Evolutionary conservation across 2,329 filamentous ascomycete species (phyloP), one percentile per base, ranked within the genome.

Genomic region (Fusarium sp.): DNA sequence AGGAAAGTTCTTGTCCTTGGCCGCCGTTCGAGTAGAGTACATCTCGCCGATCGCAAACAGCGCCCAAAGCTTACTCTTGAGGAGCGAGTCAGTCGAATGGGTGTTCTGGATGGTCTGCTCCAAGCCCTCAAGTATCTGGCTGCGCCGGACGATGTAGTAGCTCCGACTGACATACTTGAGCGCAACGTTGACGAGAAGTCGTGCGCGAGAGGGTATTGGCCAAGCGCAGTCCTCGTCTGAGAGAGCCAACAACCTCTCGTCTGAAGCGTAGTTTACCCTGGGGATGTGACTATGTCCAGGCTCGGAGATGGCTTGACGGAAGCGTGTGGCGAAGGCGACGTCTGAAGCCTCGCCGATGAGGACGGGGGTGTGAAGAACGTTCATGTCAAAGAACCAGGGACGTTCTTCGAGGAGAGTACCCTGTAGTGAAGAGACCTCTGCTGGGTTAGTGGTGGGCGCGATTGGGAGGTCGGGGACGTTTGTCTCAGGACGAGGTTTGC

Each of bases 1-100:
- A 1, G 80, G 80, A 46, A 81, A 80, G 1, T 72, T 65, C 9
- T 68, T 64, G 7, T 73, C 73, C 1, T 73, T 68, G 3, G 75
- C 74, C 3, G 75, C 74, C 1, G 69, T 68, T n/a, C 78, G 70
- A 0, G 75, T 76, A 0, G 80, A 80, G 28, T 80, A 81, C 29
- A 79, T 75, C 54, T 81, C 79, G 0, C 80, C 80, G 6, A 82
- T 72, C 0, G 80, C 80, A 57, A 82, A 80, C 4, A 82, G 40
- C 0, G 77, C 78, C 71, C 77, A 79, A 0, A 82, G 53, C 41
- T 80, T 80, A 59, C 77, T 78, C 11, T 72, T 74, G 0, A 73
- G 55, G 0, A 79, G 58, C 1, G 72, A 70, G 35, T 76, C 74
- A 6, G 70, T 72, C 10, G 72, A 74, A 7, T 69, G 62, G 3